Percentiles rank a stretch among this genome's conserved stretches.
These are phyloP conservation scores for Lunularia cruciata DNA, from an alignment of 225 moss, liverwort and hornwort genomes.

Conservation along the genomic window DNA sequence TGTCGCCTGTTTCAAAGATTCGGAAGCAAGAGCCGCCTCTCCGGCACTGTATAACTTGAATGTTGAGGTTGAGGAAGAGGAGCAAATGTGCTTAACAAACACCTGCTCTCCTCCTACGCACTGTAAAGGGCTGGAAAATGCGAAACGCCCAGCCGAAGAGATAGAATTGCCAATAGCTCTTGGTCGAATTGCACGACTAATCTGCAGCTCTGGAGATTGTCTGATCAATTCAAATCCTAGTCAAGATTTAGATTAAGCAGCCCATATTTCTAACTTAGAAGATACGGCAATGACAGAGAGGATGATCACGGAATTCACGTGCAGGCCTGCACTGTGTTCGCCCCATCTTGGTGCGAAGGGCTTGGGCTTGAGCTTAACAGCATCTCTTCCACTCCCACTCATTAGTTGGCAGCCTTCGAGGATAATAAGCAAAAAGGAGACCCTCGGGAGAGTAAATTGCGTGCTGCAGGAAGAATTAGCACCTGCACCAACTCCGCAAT, in stretches of 20 bases:
- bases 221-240: not conserved
- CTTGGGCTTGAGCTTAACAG: slow-evolving; percentile 1
- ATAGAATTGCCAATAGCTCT: too few relatives aligned
- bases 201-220: too few relatives aligned
- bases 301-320: not conserved
- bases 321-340: not conserved
- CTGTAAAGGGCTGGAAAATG: not conserved
- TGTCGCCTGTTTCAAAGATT: not conserved
- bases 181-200: too few relatives aligned
- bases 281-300: not conserved
- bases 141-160: not conserved
- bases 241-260: not conserved
- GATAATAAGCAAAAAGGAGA: not conserved
- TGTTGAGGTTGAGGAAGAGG: not conserved
- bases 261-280: not conserved
- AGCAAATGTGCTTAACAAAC: not conserved
- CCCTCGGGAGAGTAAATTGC: not conserved
- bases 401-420: not conserved
- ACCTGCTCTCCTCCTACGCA: not conserved
- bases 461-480: slow-evolving; percentile 3
- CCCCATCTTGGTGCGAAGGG: not conserved
- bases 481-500: not conserved
- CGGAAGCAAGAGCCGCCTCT: not conserved
- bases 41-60: not conserved
- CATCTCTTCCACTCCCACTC: not conserved